Evolutionary conservation across 2,329 filamentous ascomycete species (phyloP), one percentile per base, ranked within the genome.

Genomic region (Fusarium praegraminearum): DNA sequence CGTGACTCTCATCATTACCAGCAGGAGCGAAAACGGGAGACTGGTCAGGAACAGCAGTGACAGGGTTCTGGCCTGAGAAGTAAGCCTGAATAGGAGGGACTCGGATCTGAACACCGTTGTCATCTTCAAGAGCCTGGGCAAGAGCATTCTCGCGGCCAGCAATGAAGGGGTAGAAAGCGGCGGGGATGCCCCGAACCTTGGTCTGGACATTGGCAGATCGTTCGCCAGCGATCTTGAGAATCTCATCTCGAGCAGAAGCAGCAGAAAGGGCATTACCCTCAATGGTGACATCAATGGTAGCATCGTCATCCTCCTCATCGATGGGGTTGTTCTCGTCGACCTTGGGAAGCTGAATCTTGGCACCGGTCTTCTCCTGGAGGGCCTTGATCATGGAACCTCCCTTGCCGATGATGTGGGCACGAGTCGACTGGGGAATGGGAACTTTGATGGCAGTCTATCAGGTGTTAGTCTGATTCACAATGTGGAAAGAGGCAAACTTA

Each of bases 151-250:
- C 87, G 12, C 91, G 89, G 50, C 94, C 94, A 26, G 93, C 91
- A 79, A 99, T 91, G 84, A 99, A 99, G 54, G 95, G 95, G 81
- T 96, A 99, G 80, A 96, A 97, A 78, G 97, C 94, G 28, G 93
- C 88, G 10, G 96, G 94, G 63, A 99, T 91, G 50, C 90, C 90
- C 79, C 91, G 93, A 70, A 99, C 81, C 74, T 92, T 93, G 60
- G 93, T 86, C 81, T 89, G 96, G 76, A 94, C 88, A 73, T 91
- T 95, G 57, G 93, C 91, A 55, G 92, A 90, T 67, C 93, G 90
- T 80, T 98, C 94, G 74, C 91, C 91, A 58, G 93, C 93, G 77
- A 98, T 98, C 75, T 91, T 91, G 75, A 93, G 86, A 75, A 99
- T 96, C 73, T 93, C 91, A 60, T 92, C 89, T 65, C 90, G 90